Evolutionary conservation across 495 filamentous ascomycete genomes (phyloP).

Genomic region (Geoglossum glabrum): DNA sequence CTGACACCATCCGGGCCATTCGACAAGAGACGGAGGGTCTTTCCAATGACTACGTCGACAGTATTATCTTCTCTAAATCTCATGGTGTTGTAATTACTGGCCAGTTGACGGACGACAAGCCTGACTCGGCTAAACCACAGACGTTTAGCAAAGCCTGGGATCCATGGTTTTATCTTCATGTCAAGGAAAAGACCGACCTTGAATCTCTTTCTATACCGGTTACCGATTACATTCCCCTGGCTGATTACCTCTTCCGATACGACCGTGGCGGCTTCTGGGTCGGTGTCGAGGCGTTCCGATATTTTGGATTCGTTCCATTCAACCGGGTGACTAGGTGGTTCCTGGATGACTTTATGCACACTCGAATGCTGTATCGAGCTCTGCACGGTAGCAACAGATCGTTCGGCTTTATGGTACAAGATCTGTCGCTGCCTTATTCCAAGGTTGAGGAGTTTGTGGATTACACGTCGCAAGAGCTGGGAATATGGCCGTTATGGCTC

Average conservation of each 20-base stretch:
- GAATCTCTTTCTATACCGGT: conserved; percentile 5
- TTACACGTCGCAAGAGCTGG: conserved; percentile 23
- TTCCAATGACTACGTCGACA: conserved; percentile 33
- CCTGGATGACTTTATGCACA: conserved; percentile 32
- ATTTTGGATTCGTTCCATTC: conserved; percentile 33
- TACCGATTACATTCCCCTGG: conserved; percentile 30
- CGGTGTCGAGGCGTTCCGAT: conserved; percentile 28
- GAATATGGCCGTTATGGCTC: conserved; percentile 38
- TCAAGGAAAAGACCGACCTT: conserved; percentile 3
- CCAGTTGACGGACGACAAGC: conserved; percentile 18
- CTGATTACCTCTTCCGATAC: conserved; percentile 42
- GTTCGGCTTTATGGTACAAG: conserved; percentile 31
- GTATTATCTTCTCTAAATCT: conserved; percentile 25
- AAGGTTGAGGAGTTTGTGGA: conserved; percentile 28
- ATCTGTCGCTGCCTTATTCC: conserved; percentile 31
- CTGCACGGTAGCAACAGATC: conserved; percentile 30
- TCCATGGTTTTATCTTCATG: conserved; percentile 41
- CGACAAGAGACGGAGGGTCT: conserved; percentile 14
- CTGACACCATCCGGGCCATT: conserved; percentile 22
- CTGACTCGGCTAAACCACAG: background rate
- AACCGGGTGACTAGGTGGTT: conserved; percentile 30
- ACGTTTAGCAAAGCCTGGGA: conserved; percentile 29
- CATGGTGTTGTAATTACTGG: conserved; percentile 29
- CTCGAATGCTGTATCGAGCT: conserved; percentile 35
- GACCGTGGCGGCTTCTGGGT: conserved; percentile 43